phyloP scores from a whole-genome alignment of 2,329 filamentous ascomycete genomes.

The Talaromyces sp. region DNA sequence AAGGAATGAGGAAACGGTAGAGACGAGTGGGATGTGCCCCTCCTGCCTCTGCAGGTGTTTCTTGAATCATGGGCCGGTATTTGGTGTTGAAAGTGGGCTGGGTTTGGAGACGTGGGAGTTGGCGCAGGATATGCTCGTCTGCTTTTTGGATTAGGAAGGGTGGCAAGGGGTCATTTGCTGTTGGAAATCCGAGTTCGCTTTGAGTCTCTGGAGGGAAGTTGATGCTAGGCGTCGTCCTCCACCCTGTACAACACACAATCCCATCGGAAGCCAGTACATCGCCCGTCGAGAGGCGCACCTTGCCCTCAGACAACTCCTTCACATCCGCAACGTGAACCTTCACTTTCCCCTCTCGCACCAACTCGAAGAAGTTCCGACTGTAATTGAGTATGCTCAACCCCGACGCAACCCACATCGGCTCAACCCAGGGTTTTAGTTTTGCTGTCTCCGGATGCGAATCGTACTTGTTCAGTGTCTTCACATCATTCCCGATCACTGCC shows the following conservation, averaged over 20 bases:
- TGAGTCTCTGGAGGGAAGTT: constrained; percentile 38
- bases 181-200: constrained; percentile 12
- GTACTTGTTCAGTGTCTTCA: constrained; percentile 47
- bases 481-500: constrained; percentile 49
- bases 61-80: not conserved
- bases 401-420: constrained; percentile 53
- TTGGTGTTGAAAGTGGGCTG: constrained; percentile 1
- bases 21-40: constrained; percentile 47
- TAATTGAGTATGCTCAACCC: constrained; percentile 62
- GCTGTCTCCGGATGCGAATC: constrained; percentile 43
- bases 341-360: constrained; percentile 54
- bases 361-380: constrained; percentile 54
- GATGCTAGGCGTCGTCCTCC: constrained; percentile 50
- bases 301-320: constrained; percentile 42
- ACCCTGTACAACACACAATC: constrained; percentile 57
- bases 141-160: constrained; percentile 20
- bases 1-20: constrained; percentile 46
- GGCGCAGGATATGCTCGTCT: constrained; percentile 15
- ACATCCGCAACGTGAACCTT: constrained; percentile 57
- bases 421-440: constrained; percentile 47
- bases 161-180: constrained; percentile 7
- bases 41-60: not conserved
- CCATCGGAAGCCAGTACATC: constrained; percentile 47
- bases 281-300: constrained; percentile 50
- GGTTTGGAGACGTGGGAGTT: constrained; percentile 18